Percentiles rank a stretch among this genome's conserved stretches.
Evolutionary conservation across 1,284 basidiomycete genomes (phyloP).

Genomic region (Austroboletus niveus): DNA sequence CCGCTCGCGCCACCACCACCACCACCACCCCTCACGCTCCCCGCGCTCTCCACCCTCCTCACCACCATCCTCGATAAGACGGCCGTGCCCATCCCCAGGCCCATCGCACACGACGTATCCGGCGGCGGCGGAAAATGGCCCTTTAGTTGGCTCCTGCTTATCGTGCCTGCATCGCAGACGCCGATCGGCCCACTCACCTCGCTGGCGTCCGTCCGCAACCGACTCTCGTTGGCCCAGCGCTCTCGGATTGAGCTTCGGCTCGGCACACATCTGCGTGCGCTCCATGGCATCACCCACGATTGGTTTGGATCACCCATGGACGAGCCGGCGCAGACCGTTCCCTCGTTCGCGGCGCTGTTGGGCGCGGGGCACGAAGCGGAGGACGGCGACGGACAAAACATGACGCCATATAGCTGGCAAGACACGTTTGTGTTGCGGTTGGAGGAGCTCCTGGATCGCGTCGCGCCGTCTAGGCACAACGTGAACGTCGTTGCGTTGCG

Average conservation of each 20-base stretch:
- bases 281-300: conserved; percentile 53
- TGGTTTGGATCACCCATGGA: conserved; percentile 59
- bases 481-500: conserved; percentile 47
- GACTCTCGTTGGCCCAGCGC: too few species aligned
- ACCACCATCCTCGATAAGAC: conserved; percentile 26
- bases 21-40: conserved; percentile 16
- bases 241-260: too few species aligned
- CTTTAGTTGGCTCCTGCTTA: too few species aligned
- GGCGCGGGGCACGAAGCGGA: background rate
- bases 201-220: too few species aligned
- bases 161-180: too few species aligned
- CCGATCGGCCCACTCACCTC: too few species aligned
- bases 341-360: conserved; percentile 14
- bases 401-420: conserved; percentile 63
- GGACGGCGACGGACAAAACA: conserved; percentile 25
- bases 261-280: too few species aligned
- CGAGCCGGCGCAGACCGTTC: conserved; percentile 12
- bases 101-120: too few species aligned
- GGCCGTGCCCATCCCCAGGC: too few species aligned
- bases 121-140: too few species aligned
- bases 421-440: conserved; percentile 61
- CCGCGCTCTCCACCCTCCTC: conserved; percentile 22
- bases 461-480: conserved; percentile 6
- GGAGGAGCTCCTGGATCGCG: conserved; percentile 49
- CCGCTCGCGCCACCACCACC: conserved; percentile 1